A percentile compares a stretch with the other conserved stretches of the same genome.
phyloP scores from a whole-genome alignment of 2,329 filamentous ascomycete species.

The Penicillium psychrosexuale region DNA sequence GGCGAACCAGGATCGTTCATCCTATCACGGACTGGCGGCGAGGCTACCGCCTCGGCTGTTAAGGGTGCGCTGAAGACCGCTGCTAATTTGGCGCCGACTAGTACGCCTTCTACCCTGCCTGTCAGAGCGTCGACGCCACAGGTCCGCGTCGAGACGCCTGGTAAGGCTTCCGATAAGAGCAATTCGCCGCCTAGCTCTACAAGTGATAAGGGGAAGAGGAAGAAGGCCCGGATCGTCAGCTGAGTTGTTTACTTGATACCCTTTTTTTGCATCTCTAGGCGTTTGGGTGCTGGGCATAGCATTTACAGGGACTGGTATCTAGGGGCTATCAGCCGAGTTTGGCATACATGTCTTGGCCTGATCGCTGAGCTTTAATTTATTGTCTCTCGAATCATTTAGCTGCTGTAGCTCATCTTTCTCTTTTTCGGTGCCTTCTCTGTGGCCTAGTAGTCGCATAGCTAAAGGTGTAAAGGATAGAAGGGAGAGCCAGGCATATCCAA shows the following conservation, averaged over 20 bases:
- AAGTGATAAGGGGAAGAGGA: slow-evolving; percentile 37
- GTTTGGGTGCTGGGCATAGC: slow-evolving; percentile 2
- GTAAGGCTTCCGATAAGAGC: slow-evolving; percentile 31
- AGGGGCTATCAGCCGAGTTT: background rate
- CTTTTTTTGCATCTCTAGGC: slow-evolving; percentile 12
- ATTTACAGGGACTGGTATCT: background rate
- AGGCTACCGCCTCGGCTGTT: slow-evolving; percentile 23
- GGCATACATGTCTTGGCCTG: background rate
- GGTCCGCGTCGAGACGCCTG: slow-evolving; percentile 33
- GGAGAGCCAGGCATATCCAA: background rate
- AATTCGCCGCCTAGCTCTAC: slow-evolving; percentile 34
- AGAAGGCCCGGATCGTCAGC: slow-evolving; percentile 34
- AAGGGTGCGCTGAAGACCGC: slow-evolving; percentile 21
- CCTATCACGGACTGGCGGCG: slow-evolving; percentile 44
- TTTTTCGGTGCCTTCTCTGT: no score
- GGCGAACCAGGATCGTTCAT: slow-evolving; percentile 64
- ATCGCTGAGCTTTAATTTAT: background rate
- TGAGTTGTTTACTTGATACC: slow-evolving; percentile 28
- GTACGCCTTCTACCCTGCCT: slow-evolving; percentile 12
- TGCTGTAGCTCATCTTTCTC: background rate
- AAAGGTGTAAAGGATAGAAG: background rate
- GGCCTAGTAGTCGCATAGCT: background rate
- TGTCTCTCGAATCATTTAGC: no score
- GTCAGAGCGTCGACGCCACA: slow-evolving; percentile 31
- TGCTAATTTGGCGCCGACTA: background rate